Evolutionary conservation across 495 filamentous ascomycete genomes (phyloP), one percentile per base, ranked within the genome.

Genomic region (Aspergillus affinis): DNA sequence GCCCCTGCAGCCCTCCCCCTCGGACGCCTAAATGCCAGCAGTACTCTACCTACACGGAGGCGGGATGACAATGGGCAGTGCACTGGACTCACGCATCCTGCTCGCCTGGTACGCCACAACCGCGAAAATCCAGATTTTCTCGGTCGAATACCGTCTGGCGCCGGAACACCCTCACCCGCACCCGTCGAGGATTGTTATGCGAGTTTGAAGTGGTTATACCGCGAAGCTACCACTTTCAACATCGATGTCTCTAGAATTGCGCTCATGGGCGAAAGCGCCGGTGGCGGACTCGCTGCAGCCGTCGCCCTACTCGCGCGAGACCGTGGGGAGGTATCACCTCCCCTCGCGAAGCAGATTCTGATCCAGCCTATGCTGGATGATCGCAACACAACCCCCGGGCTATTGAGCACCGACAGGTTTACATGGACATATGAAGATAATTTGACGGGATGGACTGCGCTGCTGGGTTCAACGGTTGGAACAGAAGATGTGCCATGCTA

Each of bases 201-300:
- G 4, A 75, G 67, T 6, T 59, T 81, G 49, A 63, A 65, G 10
- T 81, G 77, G 77, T 62, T 75, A 0, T 68, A 70, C 55, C 57
- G 55, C 7, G 57, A 75, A 26, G 72, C 74, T 1, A 59, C 58
- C 0, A 53, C 65, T 23, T 61, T 81, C 13, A 58, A 60, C 19
- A 65, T 81, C 36, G 81, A 88, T 59, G 82, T 84, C 0, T 59
- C 75, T 6, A 81, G 84, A 32, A 81, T 90, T 2, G 19, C 17
- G 4, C 20, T 90, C 20, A 76, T 79, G 51, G 86, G 88, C 23
- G 80, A 76, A 0, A 84, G 80, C 0, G 86, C 86, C 4, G 87
- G 88, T 4, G 87, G 80, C 0, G 81, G 70, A 56, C 58, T 81
- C 4, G 75, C 78, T 0, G 74, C 79, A 3, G 75, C 69, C 0